Evolutionary conservation across 495 filamentous ascomycete genomes (phyloP).

Genomic region (Xylaria flabelliformis): DNA sequence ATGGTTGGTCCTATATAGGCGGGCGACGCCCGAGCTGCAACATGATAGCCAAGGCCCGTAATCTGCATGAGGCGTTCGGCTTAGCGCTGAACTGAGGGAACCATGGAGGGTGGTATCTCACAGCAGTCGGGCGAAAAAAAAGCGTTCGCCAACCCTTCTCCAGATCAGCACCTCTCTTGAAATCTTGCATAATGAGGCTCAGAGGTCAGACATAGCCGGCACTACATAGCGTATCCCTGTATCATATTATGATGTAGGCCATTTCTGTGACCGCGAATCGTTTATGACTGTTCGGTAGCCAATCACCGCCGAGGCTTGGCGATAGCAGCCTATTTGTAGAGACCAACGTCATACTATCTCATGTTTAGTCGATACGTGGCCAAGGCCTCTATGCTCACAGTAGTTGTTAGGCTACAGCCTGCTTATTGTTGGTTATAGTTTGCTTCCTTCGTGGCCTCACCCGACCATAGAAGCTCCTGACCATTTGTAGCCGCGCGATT

Average conservation of each 20-base stretch:
- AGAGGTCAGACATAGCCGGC: neutral
- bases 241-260: neutral
- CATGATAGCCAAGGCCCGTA: neutral
- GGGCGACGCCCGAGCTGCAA: neutral
- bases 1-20: neutral
- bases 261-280: neutral
- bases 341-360: neutral
- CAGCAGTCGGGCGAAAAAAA: neutral
- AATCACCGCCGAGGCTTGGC: neutral
- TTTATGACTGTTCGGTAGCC: conserved; percentile 17
- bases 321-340: neutral
- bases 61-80: neutral
- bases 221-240: neutral
- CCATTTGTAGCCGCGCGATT: neutral
- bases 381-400: neutral
- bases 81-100: neutral
- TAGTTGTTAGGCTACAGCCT: conserved; percentile 12
- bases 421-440: neutral
- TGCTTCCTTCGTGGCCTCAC: neutral
- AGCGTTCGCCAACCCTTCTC: neutral
- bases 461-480: too few relatives aligned
- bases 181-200: conserved; percentile 15
- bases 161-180: neutral
- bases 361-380: conserved; percentile 8
- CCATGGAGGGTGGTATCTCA: neutral